Conservation (phyloP, 179 eudicot species). For the Heliamphora ciliata region DNA sequence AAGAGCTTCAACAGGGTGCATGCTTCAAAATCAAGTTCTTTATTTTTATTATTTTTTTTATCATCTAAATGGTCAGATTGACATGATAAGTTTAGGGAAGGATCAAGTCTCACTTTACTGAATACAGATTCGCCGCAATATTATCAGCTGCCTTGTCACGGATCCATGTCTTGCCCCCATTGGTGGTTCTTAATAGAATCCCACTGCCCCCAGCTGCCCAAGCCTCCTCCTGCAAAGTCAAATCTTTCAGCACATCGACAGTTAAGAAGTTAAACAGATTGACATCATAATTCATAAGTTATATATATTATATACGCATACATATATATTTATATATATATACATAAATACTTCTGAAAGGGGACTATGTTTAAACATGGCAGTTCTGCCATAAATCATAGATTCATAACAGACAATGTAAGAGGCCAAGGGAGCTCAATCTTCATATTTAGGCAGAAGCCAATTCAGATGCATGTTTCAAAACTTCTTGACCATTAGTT, state of each 20-base stretch:
- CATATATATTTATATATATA: no score
- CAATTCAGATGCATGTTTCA: neutral
- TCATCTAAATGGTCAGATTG: neutral
- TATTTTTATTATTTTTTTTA: neutral
- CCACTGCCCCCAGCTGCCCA: slow-evolving; percentile 99
- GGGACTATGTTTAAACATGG: neutral
- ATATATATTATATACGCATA: no score
- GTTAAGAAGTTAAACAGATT: neutral
- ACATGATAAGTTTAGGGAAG: neutral
- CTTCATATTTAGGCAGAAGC: neutral
- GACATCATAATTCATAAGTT: no score
- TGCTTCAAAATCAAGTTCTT: neutral
- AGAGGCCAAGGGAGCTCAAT: neutral
- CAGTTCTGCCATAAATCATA: no score
- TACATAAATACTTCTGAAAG: neutral
- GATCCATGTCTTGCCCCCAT: slow-evolving; percentile 89
- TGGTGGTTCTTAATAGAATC: slow-evolving; percentile 68
- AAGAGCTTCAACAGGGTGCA: neutral
- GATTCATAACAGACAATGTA: neutral
- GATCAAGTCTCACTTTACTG: slow-evolving; percentile 70
- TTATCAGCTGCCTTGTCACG: slow-evolving; percentile 98
- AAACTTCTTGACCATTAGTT: neutral
- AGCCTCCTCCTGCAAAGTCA: slow-evolving; percentile 66
- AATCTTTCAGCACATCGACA: neutral
- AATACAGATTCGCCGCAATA: slow-evolving; percentile 93